These are phyloP conservation scores for Mantamonas sphyraenae DNA, from an alignment of 78 protist genomes.

Conservation along the genomic window DNA sequence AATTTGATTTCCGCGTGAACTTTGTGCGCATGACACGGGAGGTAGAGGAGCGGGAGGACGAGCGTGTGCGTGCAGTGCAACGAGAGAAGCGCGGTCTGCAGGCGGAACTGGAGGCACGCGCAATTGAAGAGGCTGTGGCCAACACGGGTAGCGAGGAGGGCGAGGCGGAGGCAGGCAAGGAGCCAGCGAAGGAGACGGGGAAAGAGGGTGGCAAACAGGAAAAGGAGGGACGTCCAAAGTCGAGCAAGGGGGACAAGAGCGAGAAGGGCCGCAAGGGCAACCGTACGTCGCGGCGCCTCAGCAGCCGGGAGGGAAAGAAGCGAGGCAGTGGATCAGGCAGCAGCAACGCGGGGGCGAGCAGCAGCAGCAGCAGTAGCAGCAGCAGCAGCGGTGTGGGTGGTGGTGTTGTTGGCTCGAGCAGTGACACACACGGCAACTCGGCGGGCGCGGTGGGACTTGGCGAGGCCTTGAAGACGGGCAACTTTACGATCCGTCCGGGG, in stretches of 20 bases:
- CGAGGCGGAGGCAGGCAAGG: slow-evolving; percentile 2
- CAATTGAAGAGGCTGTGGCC: too few relatives aligned
- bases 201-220: too few relatives aligned
- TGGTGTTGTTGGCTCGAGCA: too few relatives aligned
- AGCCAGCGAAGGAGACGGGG: slow-evolving; percentile 3
- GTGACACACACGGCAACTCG: neutral
- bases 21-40: slow-evolving; percentile 4
- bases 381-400: too few relatives aligned
- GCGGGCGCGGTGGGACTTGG: slow-evolving; percentile 2
- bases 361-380: too few relatives aligned
- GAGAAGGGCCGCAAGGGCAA: neutral
- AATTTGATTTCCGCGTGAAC: slow-evolving; percentile 24
- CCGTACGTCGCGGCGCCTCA: neutral
- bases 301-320: neutral
- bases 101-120: neutral
- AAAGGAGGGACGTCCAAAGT: too few relatives aligned
- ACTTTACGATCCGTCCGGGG: too few relatives aligned
- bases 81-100: too few relatives aligned
- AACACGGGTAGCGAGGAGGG: neutral
- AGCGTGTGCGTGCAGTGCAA: too few relatives aligned
- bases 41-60: slow-evolving; percentile 31
- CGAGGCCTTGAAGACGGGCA: too few relatives aligned
- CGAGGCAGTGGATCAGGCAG: neutral
- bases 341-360: too few relatives aligned
- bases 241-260: neutral